phyloP scores from a whole-genome alignment of 106 monocot genomes.

The Apostasia shenzhenica region DNA sequence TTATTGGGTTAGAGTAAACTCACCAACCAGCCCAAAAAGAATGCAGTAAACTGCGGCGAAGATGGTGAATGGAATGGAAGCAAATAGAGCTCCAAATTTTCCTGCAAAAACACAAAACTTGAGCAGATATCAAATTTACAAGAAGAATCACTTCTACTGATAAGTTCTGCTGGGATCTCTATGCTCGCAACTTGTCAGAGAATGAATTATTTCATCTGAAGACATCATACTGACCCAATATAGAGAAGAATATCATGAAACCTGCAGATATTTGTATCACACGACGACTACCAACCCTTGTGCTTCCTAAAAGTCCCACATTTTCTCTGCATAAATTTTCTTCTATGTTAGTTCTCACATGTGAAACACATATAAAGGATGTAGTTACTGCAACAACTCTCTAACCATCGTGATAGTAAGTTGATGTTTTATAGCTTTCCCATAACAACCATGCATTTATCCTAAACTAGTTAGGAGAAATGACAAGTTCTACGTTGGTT shows the following conservation, averaged over 20 bases:
- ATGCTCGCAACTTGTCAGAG: not conserved
- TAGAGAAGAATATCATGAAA: constrained; percentile 76
- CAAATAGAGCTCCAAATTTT: constrained; percentile 73
- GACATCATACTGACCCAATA: constrained; percentile 16
- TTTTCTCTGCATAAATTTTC: constrained; percentile 35
- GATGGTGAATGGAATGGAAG: constrained; percentile 69
- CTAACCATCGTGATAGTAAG: too few species aligned
- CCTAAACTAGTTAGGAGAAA: too few species aligned
- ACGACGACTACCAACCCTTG: constrained; percentile 70
- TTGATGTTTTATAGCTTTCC: too few species aligned
- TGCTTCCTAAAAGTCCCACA: constrained; percentile 67
- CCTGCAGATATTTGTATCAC: constrained; percentile 65
- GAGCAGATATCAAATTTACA: not conserved
- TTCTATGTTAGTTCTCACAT: too few species aligned
- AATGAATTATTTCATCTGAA: not conserved
- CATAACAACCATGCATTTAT: too few species aligned
- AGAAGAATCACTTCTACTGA: not conserved
- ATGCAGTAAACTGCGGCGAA: constrained; percentile 69
- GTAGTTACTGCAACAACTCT: too few species aligned
- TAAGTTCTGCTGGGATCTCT: not conserved
- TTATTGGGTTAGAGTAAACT: constrained; percentile 1
- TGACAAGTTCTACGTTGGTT: too few species aligned
- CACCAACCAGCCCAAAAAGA: constrained; percentile 69
- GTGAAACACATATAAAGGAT: too few species aligned
- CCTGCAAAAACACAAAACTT: constrained; percentile 24